Percentiles rank a stretch among this genome's conserved stretches.
These are phyloP conservation scores for Sugiyamaella floridensis DNA, from an alignment of 805 yeast genomes.

Conservation along the genomic window DNA sequence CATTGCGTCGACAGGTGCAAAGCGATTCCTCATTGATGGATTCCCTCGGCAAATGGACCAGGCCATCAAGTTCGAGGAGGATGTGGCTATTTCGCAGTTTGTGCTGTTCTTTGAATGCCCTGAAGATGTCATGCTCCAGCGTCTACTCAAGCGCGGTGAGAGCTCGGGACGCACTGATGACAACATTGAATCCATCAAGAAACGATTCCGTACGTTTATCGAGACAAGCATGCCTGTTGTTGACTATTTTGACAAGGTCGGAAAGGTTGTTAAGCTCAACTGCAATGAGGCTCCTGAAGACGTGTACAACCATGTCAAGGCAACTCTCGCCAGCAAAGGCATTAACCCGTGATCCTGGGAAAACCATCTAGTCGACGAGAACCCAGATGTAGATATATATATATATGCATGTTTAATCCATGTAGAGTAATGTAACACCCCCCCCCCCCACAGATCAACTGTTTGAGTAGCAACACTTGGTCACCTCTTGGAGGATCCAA, in stretches of 20 bases:
- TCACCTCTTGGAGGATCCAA: conserved; percentile 41
- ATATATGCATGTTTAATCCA: background rate
- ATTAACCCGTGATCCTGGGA: conserved; percentile 3
- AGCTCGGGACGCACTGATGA: conserved; percentile 94
- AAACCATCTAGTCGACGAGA: background rate
- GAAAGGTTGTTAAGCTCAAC: conserved; percentile 66
- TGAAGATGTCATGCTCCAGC: conserved; percentile 73
- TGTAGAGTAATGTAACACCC: too few species aligned
- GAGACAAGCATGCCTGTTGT: conserved; percentile 95
- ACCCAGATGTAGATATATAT: background rate
- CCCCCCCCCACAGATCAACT: background rate
- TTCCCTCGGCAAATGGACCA: conserved; percentile 99
- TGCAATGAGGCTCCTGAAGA: conserved; percentile 78
- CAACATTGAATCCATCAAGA: conserved; percentile 81
- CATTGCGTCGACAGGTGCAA: conserved; percentile 39
- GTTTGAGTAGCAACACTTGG: background rate
- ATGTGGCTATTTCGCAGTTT: conserved; percentile 33
- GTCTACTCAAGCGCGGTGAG: conserved; percentile 85
- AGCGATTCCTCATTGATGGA: conserved; percentile 81
- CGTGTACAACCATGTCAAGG: conserved; percentile 64
- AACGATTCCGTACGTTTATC: conserved; percentile 78
- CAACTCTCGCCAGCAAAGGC: conserved; percentile 44
- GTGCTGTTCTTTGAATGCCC: conserved; percentile 48
- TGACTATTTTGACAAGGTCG: conserved; percentile 64
- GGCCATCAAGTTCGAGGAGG: conserved; percentile 86